These are phyloP conservation scores for Thermoascus crustaceus DNA, from an alignment of 2,329 filamentous ascomycete species.

Conservation along the genomic window DNA sequence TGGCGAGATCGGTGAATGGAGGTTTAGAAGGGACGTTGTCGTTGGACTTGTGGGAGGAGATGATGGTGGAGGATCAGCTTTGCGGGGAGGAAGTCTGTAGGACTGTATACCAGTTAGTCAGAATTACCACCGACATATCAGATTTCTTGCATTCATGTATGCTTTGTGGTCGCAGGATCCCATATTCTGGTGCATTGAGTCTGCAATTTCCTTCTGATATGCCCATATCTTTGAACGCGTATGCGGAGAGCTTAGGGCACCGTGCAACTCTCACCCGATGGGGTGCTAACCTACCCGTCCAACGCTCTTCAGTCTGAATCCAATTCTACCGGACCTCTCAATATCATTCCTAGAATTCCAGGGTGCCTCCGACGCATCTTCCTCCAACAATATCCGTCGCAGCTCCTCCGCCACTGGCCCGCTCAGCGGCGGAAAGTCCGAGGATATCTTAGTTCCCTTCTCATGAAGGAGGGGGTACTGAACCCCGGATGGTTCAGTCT, in stretches of 20 bases:
- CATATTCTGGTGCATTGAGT: too few species aligned
- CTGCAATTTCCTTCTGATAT: too few species aligned
- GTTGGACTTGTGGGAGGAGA: conserved; percentile 42
- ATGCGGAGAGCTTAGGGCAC: conserved; percentile 9
- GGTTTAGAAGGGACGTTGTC: conserved; percentile 26
- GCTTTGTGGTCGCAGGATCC: too few species aligned
- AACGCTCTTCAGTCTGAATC: conserved; percentile 63
- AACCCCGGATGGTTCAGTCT: conserved; percentile 23
- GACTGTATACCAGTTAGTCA: conserved; percentile 22
- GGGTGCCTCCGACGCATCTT: conserved; percentile 56
- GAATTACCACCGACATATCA: conserved; percentile 5
- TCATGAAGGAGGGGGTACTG: conserved; percentile 46
- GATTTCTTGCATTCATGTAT: background rate
- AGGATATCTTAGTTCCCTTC: conserved; percentile 57
- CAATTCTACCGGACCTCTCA: conserved; percentile 42
- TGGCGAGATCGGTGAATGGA: conserved; percentile 89
- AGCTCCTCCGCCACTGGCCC: conserved; percentile 58
- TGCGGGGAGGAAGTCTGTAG: conserved; percentile 54
- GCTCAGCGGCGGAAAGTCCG: conserved; percentile 60
- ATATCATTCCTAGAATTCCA: conserved; percentile 56
- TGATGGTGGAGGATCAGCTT: conserved; percentile 52
- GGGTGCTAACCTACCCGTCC: conserved; percentile 64
- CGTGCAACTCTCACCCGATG: conserved; percentile 15
- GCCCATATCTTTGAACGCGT: too few species aligned
- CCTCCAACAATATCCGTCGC: conserved; percentile 55